Conservation (phyloP, 345 rosid species). For the Erysimum cheiranthoides region DNA sequence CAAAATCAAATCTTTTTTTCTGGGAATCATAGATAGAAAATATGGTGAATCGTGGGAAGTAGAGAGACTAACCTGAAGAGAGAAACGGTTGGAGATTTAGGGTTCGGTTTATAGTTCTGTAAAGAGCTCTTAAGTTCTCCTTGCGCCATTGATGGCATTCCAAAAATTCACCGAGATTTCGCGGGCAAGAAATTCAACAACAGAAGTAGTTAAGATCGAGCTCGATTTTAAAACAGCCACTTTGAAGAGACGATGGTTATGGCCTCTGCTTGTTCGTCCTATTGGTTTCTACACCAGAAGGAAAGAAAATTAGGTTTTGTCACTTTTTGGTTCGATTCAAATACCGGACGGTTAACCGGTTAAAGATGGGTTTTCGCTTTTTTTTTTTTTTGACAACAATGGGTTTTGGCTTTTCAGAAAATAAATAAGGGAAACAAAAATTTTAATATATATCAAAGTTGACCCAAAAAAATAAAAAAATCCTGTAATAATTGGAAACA, state of each 20-base stretch:
- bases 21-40: neutral
- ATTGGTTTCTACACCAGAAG: neutral
- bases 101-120: conserved; percentile 37
- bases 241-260: conserved; percentile 7
- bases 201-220: conserved; percentile 14
- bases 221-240: neutral
- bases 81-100: conserved; percentile 45
- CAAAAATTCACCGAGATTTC: neutral
- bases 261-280: neutral
- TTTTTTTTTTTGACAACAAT: too few species aligned
- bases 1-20: neutral
- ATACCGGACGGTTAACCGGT: conserved; percentile 21
- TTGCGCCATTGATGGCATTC: conserved; percentile 67
- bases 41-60: neutral
- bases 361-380: neutral
- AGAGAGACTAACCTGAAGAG: conserved; percentile 45
- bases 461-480: too few species aligned
- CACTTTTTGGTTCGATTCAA: neutral
- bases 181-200: neutral
- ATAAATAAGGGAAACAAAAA: too few species aligned
- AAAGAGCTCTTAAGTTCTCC: conserved; percentile 35
- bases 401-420: neutral
- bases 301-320: conserved; percentile 12
- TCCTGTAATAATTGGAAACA: too few species aligned
- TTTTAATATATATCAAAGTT: too few species aligned